Conservation (phyloP, 768 basidiomycete genomes). For the Collybia mongolica region DNA sequence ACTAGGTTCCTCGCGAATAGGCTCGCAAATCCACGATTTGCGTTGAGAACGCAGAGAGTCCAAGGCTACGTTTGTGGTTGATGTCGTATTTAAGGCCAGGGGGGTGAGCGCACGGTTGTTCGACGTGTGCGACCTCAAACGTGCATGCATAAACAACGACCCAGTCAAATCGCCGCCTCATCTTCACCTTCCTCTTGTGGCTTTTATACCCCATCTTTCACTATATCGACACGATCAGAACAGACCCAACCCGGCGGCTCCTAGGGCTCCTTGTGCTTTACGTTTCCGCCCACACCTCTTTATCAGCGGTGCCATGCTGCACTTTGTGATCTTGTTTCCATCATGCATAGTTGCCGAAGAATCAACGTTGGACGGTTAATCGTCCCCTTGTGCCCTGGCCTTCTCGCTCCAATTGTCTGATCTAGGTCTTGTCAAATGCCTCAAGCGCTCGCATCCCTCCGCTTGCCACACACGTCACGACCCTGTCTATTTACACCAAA, state of each 20-base stretch:
- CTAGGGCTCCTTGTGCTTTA: conserved; percentile 5
- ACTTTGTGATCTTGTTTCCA: conserved; percentile 5
- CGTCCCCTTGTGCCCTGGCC: background rate
- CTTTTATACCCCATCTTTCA: conserved; percentile 34
- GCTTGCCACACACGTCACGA: too few species aligned
- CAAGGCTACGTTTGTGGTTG: background rate
- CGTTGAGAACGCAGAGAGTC: conserved; percentile 13
- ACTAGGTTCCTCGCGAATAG: conserved; percentile 52
- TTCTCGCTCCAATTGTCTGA: background rate
- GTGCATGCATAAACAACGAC: conserved; percentile 38
- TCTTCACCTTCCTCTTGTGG: conserved; percentile 28
- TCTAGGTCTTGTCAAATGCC: background rate
- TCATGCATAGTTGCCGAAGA: conserved; percentile 7
- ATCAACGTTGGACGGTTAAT: conserved; percentile 4
- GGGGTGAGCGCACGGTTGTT: conserved; percentile 13
- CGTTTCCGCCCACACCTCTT: conserved; percentile 19
- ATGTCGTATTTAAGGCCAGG: conserved; percentile 19
- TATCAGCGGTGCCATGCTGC: conserved; percentile 29
- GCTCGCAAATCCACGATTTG: conserved; percentile 38
- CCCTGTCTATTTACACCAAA: too few species aligned
- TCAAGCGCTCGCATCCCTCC: too few species aligned
- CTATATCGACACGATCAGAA: conserved; percentile 22
- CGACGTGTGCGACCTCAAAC: conserved; percentile 32
- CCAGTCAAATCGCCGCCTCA: conserved; percentile 6
- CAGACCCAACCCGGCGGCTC: conserved; percentile 3